A percentile compares a stretch with the other conserved stretches of the same genome.
Evolutionary conservation across 176 grass and related monocot species (phyloP).

Genomic region (Urochloa ruziziensis): DNA sequence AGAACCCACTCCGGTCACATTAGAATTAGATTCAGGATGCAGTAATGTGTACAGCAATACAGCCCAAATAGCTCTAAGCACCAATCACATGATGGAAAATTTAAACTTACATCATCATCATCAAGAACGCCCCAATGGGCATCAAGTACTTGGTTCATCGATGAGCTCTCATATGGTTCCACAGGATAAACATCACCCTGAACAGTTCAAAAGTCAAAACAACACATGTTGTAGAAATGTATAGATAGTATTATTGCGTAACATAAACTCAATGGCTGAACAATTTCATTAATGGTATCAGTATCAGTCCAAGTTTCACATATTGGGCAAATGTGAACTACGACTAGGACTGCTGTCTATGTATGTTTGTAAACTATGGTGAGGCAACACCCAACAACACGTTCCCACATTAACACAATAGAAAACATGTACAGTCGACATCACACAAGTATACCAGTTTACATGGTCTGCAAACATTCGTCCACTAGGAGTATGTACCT

Average conservation of each 20-base stretch:
- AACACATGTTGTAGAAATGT: conserved; percentile 11
- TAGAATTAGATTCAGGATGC: conserved; percentile 3
- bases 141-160: conserved; percentile 79
- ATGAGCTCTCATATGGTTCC: conserved; percentile 55
- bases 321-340: background rate
- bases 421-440: background rate
- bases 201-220: conserved; percentile 35
- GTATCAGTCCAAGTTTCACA: background rate
- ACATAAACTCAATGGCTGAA: background rate
- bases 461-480: background rate
- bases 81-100: conserved; percentile 10
- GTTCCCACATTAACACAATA: background rate
- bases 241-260: background rate
- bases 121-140: conserved; percentile 94
- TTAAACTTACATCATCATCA: conserved; percentile 86
- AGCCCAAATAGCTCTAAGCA: background rate
- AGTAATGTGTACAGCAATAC: background rate
- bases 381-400: background rate
- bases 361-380: background rate
- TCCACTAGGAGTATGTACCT: background rate
- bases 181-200: conserved; percentile 99
- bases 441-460: background rate
- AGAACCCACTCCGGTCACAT: background rate
- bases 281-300: background rate
- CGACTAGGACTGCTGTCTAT: background rate